Percentiles rank a stretch among this genome's conserved stretches.
phyloP scores from a whole-genome alignment of 768 basidiomycete genomes.

The Porpolomopsis calyptriformis region DNA sequence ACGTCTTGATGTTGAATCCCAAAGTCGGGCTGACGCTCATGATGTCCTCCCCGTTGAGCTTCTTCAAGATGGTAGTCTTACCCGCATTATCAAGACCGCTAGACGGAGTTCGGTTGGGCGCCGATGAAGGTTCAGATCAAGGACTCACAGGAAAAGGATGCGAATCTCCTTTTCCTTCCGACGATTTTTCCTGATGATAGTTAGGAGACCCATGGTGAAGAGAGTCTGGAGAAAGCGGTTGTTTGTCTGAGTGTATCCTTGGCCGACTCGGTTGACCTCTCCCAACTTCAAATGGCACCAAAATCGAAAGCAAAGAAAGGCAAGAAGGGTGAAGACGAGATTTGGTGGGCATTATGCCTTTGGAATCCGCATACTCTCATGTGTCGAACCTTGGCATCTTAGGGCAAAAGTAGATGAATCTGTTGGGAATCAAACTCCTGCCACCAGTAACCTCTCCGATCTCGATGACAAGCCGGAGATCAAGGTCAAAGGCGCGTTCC shows the following conservation, averaged over 20 bases:
- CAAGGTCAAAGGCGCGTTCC: conserved; percentile 30
- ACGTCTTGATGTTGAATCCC: conserved; percentile 98
- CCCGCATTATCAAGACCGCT: conserved; percentile 98
- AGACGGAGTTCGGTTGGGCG: conserved; percentile 11
- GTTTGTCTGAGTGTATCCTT: too few species aligned
- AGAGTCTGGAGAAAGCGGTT: too few species aligned
- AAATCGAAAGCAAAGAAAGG: conserved; percentile 80
- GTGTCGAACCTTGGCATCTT: background rate
- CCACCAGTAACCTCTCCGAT: conserved; percentile 28
- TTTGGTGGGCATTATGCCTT: conserved; percentile 45
- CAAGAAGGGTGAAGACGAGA: conserved; percentile 75
- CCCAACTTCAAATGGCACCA: conserved; percentile 34
- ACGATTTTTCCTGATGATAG: conserved; percentile 93
- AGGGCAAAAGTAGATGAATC: conserved; percentile 62
- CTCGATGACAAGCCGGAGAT: conserved; percentile 26
- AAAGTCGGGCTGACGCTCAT: conserved; percentile 82
- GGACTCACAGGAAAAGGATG: conserved; percentile 75
- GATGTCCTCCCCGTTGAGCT: conserved; percentile 88
- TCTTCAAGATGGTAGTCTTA: conserved; percentile 96
- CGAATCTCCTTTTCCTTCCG: conserved; percentile 96
- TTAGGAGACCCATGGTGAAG: conserved; percentile 84
- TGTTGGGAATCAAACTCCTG: conserved; percentile 26
- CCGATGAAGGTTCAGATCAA: background rate
- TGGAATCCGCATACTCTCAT: background rate
- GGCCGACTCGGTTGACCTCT: too few species aligned